These are phyloP conservation scores for Puccinia triticina DNA, from an alignment of 1,284 basidiomycete genomes.

Conservation along the genomic window DNA sequence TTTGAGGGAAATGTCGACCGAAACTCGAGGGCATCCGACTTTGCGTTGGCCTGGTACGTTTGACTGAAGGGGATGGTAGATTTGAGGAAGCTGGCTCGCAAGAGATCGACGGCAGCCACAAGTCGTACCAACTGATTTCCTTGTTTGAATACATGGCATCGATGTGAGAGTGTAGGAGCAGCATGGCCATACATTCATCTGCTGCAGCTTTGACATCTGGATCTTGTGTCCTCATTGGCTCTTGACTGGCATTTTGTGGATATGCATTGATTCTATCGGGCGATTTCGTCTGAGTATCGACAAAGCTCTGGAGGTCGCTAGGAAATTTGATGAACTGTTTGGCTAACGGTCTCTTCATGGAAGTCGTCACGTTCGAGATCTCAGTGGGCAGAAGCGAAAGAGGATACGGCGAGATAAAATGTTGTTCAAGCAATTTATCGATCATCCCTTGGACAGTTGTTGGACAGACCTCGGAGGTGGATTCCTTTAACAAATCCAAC, in stretches of 20 bases:
- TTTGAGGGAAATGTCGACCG: neutral
- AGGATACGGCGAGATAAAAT: constrained; percentile 32
- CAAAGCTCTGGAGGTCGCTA: constrained; percentile 15
- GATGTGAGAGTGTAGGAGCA: constrained; percentile 13
- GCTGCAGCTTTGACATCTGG: neutral
- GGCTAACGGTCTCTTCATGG: neutral
- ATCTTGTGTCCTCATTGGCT: neutral
- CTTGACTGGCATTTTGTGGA: neutral
- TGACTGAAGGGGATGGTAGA: neutral
- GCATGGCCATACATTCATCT: constrained; percentile 7
- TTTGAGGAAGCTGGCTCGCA: neutral
- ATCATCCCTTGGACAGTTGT: constrained; percentile 30
- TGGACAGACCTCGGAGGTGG: neutral
- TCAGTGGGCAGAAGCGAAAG: constrained; percentile 35
- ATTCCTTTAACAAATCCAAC: neutral
- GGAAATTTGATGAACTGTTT: constrained; percentile 13
- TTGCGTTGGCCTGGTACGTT: neutral
- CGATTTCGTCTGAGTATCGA: constrained; percentile 17
- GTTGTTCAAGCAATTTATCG: constrained; percentile 10
- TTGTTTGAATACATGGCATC: constrained; percentile 25
- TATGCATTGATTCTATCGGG: neutral
- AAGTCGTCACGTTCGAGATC: constrained; percentile 12
- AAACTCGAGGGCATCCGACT: neutral
- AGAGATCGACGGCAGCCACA: constrained; percentile 28
- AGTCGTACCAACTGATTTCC: constrained; percentile 21